Evolutionary conservation across 1,284 basidiomycete species (phyloP).

Genomic region (Limonomyces culmigenus): DNA sequence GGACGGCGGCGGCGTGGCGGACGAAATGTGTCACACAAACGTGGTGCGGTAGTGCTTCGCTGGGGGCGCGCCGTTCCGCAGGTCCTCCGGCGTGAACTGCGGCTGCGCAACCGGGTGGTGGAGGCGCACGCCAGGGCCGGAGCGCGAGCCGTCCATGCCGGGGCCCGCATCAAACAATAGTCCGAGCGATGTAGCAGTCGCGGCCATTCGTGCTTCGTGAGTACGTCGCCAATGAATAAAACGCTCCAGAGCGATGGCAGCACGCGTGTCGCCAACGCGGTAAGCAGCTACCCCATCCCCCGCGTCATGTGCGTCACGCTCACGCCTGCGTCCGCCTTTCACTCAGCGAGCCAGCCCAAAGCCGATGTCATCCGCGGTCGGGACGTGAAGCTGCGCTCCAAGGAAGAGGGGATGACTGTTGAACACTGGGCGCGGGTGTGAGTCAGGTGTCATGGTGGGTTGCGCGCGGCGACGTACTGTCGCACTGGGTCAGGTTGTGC

Average conservation of each 20-base stretch:
- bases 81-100: too few relatives aligned
- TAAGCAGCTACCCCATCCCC: slow-evolving; percentile 97
- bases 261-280: slow-evolving; percentile 81
- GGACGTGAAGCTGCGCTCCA: slow-evolving; percentile 89
- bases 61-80: too few relatives aligned
- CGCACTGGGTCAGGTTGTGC: slow-evolving; percentile 97
- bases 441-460: slow-evolving; percentile 4
- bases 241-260: slow-evolving; percentile 83
- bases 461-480: slow-evolving; percentile 48
- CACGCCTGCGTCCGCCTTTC: slow-evolving; percentile 89
- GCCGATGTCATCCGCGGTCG: slow-evolving; percentile 94
- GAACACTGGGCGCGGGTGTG: slow-evolving; percentile 50
- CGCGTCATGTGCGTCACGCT: slow-evolving; percentile 95
- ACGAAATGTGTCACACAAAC: too few relatives aligned
- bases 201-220: slow-evolving; percentile 96
- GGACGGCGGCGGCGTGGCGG: too few relatives aligned
- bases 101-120: too few relatives aligned
- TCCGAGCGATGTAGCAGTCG: too few relatives aligned
- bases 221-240: slow-evolving; percentile 98
- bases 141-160: too few relatives aligned
- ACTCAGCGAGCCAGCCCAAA: slow-evolving; percentile 91
- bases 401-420: slow-evolving; percentile 98
- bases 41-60: too few relatives aligned
- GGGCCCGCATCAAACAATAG: too few relatives aligned
- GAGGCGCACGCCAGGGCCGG: too few relatives aligned